phyloP scores from a whole-genome alignment of 345 rosid genomes.

The Rhodamnia rubescens region DNA sequence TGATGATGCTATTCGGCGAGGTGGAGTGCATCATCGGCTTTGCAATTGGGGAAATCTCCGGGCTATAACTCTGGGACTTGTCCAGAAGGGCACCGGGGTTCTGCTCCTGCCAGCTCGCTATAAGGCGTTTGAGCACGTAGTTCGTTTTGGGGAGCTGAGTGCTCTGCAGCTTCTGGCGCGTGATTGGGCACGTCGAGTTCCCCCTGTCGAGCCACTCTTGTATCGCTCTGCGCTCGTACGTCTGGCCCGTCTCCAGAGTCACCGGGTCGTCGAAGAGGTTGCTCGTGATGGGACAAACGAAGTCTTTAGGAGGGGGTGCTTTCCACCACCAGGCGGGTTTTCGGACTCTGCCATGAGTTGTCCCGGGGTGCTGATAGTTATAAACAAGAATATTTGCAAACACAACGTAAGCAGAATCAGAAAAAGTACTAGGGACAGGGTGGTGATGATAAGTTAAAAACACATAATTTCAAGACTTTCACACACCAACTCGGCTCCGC shows the following conservation, averaged over 20 bases:
- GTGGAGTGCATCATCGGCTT: constrained; percentile 17
- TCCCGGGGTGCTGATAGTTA: constrained; percentile 13
- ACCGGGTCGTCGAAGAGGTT: constrained; percentile 52
- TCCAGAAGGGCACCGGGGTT: constrained; percentile 14
- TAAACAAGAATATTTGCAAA: not conserved
- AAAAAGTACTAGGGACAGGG: not conserved
- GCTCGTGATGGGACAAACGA: constrained; percentile 63
- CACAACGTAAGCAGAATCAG: not conserved
- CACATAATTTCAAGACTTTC: not conserved
- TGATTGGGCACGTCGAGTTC: constrained; percentile 58
- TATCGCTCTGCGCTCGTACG: constrained; percentile 57
- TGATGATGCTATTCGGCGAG: constrained; percentile 44
- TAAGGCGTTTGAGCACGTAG: constrained; percentile 60
- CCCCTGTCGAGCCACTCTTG: constrained; percentile 65
- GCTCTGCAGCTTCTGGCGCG: constrained; percentile 45
- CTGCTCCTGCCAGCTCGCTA: constrained; percentile 48
- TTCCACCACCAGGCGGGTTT: constrained; percentile 21
- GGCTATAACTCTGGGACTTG: constrained; percentile 7
- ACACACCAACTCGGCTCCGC: constrained; percentile 32
- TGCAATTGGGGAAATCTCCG: constrained; percentile 1
- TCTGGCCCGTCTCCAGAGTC: constrained; percentile 76
- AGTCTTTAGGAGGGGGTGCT: constrained; percentile 51
- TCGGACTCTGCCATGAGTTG: constrained; percentile 32
- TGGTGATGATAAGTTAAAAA: not conserved
- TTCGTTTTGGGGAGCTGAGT: constrained; percentile 53